Evolutionary conservation across 768 basidiomycete genomes (phyloP), one percentile per base, ranked within the genome.

Genomic region (Amanita fuliginea): DNA sequence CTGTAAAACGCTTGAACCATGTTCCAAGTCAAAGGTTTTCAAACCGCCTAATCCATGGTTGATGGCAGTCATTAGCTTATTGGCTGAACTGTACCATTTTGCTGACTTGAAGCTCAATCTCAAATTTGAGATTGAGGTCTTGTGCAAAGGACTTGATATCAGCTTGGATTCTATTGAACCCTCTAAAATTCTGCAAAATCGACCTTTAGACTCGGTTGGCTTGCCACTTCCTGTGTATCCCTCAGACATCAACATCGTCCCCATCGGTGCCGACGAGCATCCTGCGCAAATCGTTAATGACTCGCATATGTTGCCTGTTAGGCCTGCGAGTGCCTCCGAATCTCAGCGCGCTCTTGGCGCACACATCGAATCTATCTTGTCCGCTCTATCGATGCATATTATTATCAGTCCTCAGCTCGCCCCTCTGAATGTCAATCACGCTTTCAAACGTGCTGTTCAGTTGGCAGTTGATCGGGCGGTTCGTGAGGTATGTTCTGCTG

Each of bases 21-120:
- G 90, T 54, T 76, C 83, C 42, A 82, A 84, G 60, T 98, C 95
- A 28, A 83, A 74, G 55, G 87, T 98, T 22, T 99, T 99, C 78
- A 85, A 78, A 59, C 86, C 92, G 16, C 96, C 96, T 21, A 99
- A 97, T 63, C 96, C 96, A 1, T 99, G 96, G 96, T 68, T 99
- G 44, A 94, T 97, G 86, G 94, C 88, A 0, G 88, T 99, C 54
- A 73, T 98, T 58, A 81, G 86, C 55, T 73, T 98, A 37, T 77
- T 98, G 40, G 88, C 82, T 39, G 96, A 99, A 63, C 76, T 99
- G n/a, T 98, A 99, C 64, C 89, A 94, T 62, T 94, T 85, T 58
- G 95, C 92, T 4, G 94, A 98, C 57, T 75, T 98, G 53, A 95
- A 95, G 67, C 72, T 98, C 49, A 96, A 97, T 62, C 76, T 93